Evolutionary conservation across 352 stramenopile species (phyloP).

Genomic region (Phytophthora pseudosyringae): DNA sequence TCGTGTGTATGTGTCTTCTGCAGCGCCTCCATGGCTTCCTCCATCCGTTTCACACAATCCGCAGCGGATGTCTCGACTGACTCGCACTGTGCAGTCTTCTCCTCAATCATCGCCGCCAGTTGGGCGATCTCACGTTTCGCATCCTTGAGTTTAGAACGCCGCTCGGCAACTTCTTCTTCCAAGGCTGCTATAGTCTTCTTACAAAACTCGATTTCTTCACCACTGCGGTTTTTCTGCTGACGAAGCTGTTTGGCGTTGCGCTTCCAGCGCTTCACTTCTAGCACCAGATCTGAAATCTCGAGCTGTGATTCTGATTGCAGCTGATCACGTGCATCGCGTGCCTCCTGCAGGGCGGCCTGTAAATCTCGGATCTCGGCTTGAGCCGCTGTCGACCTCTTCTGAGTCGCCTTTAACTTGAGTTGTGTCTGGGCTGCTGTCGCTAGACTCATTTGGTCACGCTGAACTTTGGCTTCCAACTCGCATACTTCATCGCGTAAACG

Average conservation of each 20-base stretch:
- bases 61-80: constrained; percentile 53
- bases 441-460: constrained; percentile 48
- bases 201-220: constrained; percentile 49
- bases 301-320: constrained; percentile 41
- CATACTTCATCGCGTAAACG: constrained; percentile 51
- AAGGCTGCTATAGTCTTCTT: constrained; percentile 43
- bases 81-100: constrained; percentile 50
- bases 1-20: constrained; percentile 52
- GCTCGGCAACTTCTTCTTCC: constrained; percentile 40
- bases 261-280: constrained; percentile 59
- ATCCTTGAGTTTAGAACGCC: constrained; percentile 42
- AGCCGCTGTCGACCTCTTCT: constrained; percentile 46
- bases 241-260: constrained; percentile 51
- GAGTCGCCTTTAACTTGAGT: constrained; percentile 52
- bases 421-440: constrained; percentile 38
- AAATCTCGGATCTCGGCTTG: constrained; percentile 48
- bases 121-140: constrained; percentile 41
- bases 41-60: constrained; percentile 55
- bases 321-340: constrained; percentile 39
- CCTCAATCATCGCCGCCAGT: constrained; percentile 36
- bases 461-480: constrained; percentile 36
- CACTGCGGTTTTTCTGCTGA: constrained; percentile 39
- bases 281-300: constrained; percentile 43
- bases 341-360: constrained; percentile 45
- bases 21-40: constrained; percentile 30